phyloP scores from a whole-genome alignment of 2,329 filamentous ascomycete species.

The Hypocreales sp. region DNA sequence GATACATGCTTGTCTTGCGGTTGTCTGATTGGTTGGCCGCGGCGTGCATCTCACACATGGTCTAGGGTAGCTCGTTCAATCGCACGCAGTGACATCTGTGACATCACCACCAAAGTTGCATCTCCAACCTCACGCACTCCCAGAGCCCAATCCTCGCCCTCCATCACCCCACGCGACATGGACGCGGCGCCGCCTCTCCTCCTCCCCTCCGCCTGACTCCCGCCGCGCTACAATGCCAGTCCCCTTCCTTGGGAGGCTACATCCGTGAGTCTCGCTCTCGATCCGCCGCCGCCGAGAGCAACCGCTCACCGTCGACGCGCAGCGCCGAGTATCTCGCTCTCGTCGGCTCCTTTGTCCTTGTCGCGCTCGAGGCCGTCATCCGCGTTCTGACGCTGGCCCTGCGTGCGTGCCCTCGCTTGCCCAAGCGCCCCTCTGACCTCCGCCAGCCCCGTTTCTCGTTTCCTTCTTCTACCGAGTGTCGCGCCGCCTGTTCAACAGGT shows the following conservation, averaged over 20 bases:
- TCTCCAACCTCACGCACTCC: too few relatives aligned
- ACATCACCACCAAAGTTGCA: too few relatives aligned
- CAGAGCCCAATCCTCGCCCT: too few relatives aligned
- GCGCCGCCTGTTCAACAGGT: constrained; percentile 64
- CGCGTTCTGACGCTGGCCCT: constrained; percentile 77
- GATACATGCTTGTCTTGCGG: too few relatives aligned
- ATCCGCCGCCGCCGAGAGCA: not conserved
- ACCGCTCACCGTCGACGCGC: constrained; percentile 2
- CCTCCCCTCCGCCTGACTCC: too few relatives aligned
- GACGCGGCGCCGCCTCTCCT: too few relatives aligned
- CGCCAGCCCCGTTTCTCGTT: constrained; percentile 60
- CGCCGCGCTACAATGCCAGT: too few relatives aligned
- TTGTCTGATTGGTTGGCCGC: too few relatives aligned
- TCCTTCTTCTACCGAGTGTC: constrained; percentile 71
- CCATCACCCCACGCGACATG: too few relatives aligned
- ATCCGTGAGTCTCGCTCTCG: constrained; percentile 24
- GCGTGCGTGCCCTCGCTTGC: constrained; percentile 37
- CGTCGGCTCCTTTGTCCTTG: constrained; percentile 66
- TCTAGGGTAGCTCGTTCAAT: too few relatives aligned
- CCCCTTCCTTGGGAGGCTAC: constrained; percentile 35
- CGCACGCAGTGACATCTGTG: too few relatives aligned
- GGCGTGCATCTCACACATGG: too few relatives aligned
- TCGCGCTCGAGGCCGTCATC: constrained; percentile 69
- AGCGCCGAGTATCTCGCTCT: constrained; percentile 82
- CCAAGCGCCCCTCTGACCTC: not conserved